Evolutionary conservation across 768 basidiomycete genomes (phyloP).

Genomic region (Daedalea quercina): DNA sequence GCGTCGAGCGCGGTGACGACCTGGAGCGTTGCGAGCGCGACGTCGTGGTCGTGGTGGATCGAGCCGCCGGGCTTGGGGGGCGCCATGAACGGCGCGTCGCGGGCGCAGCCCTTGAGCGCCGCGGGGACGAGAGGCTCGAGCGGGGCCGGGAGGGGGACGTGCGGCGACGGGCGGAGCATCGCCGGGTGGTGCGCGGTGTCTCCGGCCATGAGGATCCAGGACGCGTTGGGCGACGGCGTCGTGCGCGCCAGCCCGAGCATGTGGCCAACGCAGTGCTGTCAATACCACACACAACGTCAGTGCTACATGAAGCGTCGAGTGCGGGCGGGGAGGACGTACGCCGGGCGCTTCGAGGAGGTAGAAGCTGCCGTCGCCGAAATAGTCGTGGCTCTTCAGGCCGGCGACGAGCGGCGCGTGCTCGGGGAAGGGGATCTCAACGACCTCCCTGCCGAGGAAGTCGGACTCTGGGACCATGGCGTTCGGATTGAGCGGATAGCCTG

Average conservation of each 20-base stretch:
- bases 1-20: no score
- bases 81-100: no score
- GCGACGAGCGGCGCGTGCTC: slow-evolving; percentile 34
- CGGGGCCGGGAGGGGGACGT: no score
- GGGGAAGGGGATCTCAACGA: slow-evolving; percentile 3
- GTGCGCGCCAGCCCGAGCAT: slow-evolving; percentile 48
- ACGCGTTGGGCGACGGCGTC: slow-evolving; percentile 34
- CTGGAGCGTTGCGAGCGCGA: no score
- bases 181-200: slow-evolving; percentile 34
- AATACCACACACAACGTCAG: slow-evolving; percentile 8
- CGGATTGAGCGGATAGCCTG: slow-evolving; percentile 37
- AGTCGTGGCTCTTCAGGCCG: slow-evolving; percentile 36
- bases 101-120: no score
- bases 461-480: slow-evolving; percentile 16
- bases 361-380: slow-evolving; percentile 49
- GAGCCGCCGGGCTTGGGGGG: no score
- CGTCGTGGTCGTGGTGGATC: no score
- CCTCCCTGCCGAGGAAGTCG: slow-evolving; percentile 2
- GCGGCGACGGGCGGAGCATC: no score
- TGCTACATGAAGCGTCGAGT: slow-evolving; percentile 9
- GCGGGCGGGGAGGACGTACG: slow-evolving; percentile 36
- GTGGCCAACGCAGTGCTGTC: slow-evolving; percentile 32
- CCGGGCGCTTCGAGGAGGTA: slow-evolving; percentile 50
- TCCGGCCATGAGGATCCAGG: slow-evolving; percentile 49
- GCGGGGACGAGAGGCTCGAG: no score